Percentiles rank a stretch among this genome's conserved stretches.
These are phyloP conservation scores for Termitomyces titanicus DNA, from an alignment of 768 basidiomycete species.

Conservation along the genomic window DNA sequence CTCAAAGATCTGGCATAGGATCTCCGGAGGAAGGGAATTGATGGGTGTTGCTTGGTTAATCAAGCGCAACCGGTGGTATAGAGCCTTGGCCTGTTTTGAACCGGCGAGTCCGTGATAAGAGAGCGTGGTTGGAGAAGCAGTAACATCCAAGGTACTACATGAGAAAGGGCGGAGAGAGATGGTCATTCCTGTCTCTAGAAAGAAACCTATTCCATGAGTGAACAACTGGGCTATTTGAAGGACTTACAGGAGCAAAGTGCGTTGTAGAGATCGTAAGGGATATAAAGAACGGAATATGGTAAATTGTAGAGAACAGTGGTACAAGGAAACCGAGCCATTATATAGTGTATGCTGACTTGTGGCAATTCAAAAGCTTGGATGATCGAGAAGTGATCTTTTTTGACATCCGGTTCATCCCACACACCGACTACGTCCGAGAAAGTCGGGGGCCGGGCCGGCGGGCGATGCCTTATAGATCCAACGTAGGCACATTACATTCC, in stretches of 20 bases:
- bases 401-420: too few relatives aligned
- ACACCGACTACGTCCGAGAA: too few relatives aligned
- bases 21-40: constrained; percentile 12
- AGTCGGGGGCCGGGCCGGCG: too few relatives aligned
- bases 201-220: not conserved
- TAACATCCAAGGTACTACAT: not conserved
- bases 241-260: not conserved
- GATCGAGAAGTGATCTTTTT: too few relatives aligned
- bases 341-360: not conserved
- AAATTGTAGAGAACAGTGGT: not conserved
- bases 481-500: too few relatives aligned
- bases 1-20: constrained; percentile 13
- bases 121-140: not conserved
- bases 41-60: constrained; percentile 11
- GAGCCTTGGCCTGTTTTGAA: not conserved
- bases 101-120: too few relatives aligned
- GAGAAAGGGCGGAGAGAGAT: not conserved
- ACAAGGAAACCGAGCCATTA: not conserved
- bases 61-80: constrained; percentile 2
- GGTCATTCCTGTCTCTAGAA: not conserved
- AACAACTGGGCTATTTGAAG: not conserved
- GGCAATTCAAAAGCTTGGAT: too few relatives aligned
- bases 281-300: not conserved
- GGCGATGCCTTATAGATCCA: too few relatives aligned
- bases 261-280: not conserved